phyloP scores from a whole-genome alignment of 2,329 filamentous ascomycete species.

The Ophiostoma sp. region DNA sequence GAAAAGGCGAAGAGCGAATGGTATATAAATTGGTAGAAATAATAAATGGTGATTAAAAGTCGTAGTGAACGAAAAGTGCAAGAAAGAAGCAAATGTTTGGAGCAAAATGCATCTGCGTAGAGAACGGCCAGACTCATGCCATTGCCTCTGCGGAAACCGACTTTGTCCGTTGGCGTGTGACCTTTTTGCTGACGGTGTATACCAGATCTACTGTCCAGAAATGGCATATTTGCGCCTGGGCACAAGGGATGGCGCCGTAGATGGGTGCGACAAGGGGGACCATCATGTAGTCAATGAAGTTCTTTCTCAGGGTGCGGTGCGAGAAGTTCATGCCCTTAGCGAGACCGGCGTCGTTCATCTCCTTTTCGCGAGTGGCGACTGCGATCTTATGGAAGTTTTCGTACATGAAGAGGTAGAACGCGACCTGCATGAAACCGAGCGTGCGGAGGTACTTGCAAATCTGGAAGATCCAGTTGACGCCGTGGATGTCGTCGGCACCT shows the following conservation, averaged over 20 bases:
- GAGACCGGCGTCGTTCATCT: slow-evolving; percentile 66
- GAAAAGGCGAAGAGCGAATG: neutral
- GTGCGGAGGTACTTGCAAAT: slow-evolving; percentile 62
- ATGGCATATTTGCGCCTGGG: slow-evolving; percentile 68
- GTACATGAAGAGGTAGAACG: slow-evolving; percentile 65
- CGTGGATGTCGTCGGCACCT: slow-evolving; percentile 51
- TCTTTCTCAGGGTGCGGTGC: slow-evolving; percentile 54
- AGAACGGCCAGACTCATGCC: slow-evolving; percentile 23
- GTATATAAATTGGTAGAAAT: neutral
- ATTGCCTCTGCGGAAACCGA: slow-evolving; percentile 36
- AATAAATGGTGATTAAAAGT: slow-evolving; percentile 18
- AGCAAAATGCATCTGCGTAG: neutral
- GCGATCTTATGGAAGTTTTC: slow-evolving; percentile 66
- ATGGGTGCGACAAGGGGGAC: slow-evolving; percentile 68
- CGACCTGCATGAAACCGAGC: slow-evolving; percentile 62
- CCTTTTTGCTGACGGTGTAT: slow-evolving; percentile 72
- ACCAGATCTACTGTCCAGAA: slow-evolving; percentile 69
- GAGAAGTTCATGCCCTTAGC: slow-evolving; percentile 67
- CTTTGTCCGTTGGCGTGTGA: slow-evolving; percentile 53
- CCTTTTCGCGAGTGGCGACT: slow-evolving; percentile 59
- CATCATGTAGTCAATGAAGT: slow-evolving; percentile 62
- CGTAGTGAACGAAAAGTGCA: neutral
- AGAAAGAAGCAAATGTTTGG: slow-evolving; percentile 14
- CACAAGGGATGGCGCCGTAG: slow-evolving; percentile 66
- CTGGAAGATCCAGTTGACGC: slow-evolving; percentile 60